Conservation (phyloP, 345 rosid genomes). For the Aegle marmelos region DNA sequence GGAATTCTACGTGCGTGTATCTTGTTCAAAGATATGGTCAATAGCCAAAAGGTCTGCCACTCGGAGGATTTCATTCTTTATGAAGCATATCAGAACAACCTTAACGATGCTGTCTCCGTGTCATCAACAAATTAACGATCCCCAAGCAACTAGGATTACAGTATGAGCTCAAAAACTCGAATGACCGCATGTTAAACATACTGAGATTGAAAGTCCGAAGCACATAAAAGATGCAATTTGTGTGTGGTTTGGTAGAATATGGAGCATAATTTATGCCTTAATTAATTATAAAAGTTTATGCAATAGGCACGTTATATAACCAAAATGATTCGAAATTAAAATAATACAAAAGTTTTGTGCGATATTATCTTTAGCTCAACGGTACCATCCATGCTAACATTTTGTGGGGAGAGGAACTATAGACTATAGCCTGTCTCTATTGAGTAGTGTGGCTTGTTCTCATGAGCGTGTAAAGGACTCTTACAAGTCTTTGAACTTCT, state of each 20-base stretch:
- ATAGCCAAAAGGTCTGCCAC: not conserved
- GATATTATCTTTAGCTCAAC: not conserved
- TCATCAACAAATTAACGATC: not conserved
- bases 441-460: not conserved
- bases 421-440: not conserved
- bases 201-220: no score
- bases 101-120: not conserved
- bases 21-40: constrained; percentile 17
- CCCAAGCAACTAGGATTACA: not conserved
- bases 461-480: not conserved
- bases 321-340: not conserved
- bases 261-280: no score
- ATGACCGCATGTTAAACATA: no score
- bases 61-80: not conserved
- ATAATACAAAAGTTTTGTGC: not conserved
- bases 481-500: not conserved
- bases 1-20: no score
- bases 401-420: not conserved
- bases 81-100: not conserved
- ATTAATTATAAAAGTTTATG: no score
- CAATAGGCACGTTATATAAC: no score
- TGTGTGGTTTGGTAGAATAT: no score
- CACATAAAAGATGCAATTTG: no score
- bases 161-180: no score
- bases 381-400: not conserved